These are phyloP conservation scores for Saitoella complicata DNA, from an alignment of 805 yeast genomes.

Conservation along the genomic window DNA sequence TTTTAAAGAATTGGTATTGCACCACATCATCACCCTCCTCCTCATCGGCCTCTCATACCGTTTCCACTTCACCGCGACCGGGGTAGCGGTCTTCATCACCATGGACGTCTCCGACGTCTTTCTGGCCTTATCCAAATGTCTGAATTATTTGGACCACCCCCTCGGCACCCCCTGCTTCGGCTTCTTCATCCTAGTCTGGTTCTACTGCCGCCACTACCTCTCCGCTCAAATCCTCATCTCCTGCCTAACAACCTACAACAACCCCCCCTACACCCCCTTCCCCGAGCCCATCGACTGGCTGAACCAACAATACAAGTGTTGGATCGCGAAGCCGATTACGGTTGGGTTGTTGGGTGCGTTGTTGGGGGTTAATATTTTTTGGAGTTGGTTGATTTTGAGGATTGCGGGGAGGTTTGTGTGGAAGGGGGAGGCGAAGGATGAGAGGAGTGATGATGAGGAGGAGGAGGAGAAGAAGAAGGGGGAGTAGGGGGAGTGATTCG, in stretches of 20 bases:
- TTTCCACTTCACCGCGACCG: slow-evolving; percentile 95
- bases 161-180: slow-evolving; percentile 48
- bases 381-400: slow-evolving; percentile 72
- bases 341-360: slow-evolving; percentile 61
- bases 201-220: slow-evolving; percentile 74
- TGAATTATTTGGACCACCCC: slow-evolving; percentile 64
- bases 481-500: no score
- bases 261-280: slow-evolving; percentile 49
- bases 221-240: slow-evolving; percentile 57
- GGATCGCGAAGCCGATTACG: slow-evolving; percentile 84
- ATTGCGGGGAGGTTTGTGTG: slow-evolving; percentile 51
- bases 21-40: slow-evolving; percentile 80
- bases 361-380: slow-evolving; percentile 72
- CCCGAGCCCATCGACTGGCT: slow-evolving; percentile 65
- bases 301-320: slow-evolving; percentile 89
- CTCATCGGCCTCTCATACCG: slow-evolving; percentile 76
- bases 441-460: slow-evolving; percentile 72
- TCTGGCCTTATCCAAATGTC: slow-evolving; percentile 66
- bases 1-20: slow-evolving; percentile 76
- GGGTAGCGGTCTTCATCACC: slow-evolving; percentile 74
- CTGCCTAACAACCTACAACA: slow-evolving; percentile 35
- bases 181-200: slow-evolving; percentile 60
- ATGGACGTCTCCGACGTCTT: slow-evolving; percentile 94
- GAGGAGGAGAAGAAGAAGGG: slow-evolving; percentile 26
- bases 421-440: slow-evolving; percentile 53